phyloP scores from a whole-genome alignment of 192 early-diverging fungal species.

The Thoreauomyces humboldtii region DNA sequence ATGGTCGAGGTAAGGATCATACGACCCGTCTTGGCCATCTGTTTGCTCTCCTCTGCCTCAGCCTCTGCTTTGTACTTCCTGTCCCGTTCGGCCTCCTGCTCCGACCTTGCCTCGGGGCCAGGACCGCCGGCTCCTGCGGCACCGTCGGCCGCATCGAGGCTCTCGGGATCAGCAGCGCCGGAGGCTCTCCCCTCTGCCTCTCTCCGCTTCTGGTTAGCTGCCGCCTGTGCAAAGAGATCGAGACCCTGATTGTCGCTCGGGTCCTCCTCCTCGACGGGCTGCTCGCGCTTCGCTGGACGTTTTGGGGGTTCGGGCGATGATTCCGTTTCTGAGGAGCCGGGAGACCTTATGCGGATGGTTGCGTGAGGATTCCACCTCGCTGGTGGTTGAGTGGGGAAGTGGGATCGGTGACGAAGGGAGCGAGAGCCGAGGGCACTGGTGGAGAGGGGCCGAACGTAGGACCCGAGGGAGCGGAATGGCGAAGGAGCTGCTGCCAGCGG shows the following conservation, averaged over 20 bases:
- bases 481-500: no score
- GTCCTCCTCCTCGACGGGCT: neutral
- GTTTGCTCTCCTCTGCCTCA: constrained; percentile 37
- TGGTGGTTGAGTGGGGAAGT: no score
- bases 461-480: no score
- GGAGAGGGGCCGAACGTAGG: no score
- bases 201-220: constrained; percentile 31
- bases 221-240: constrained; percentile 41
- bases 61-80: constrained; percentile 34
- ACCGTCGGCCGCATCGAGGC: neutral
- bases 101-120: constrained; percentile 8
- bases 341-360: no score
- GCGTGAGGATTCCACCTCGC: no score
- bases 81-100: constrained; percentile 35
- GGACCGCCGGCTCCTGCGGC: neutral
- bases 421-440: no score
- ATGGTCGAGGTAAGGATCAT: neutral
- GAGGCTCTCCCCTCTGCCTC: no score
- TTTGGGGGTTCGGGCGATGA: no score
- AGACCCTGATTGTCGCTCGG: constrained; percentile 29
- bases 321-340: no score
- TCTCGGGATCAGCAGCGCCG: constrained; percentile 26
- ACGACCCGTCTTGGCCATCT: constrained; percentile 25
- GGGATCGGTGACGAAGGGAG: no score
- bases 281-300: neutral